Base-by-base conservation (phyloP, 768 basidiomycete species). In the Naganishia friedmannii region DNA sequence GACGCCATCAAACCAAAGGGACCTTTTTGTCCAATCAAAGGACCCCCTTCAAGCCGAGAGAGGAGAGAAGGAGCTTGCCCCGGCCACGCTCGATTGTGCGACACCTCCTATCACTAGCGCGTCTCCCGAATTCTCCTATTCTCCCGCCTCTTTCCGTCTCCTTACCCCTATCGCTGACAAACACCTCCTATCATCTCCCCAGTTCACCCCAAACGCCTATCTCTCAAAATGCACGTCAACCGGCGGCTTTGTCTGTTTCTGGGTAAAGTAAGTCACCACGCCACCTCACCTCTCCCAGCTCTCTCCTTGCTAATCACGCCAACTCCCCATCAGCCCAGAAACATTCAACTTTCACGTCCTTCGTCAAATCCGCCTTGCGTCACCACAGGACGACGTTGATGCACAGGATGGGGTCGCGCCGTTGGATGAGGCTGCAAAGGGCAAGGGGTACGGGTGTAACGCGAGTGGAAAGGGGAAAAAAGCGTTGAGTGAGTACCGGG, bases 161-260 rank as follows among this genome's bases (percentile, higher is more conserved):
- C 45, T 26, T 3, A 13, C 48, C 17, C n/a, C 48, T n/a, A n/a
- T 26, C 48, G 19, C 48, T 26, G 17, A 17, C 15, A 21, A 7
- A 4, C 48, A 23, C 48, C 48, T 51, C 48, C 57, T 31, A 12
- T 23, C 26, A 39, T 26, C 42, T 23, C 53, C 9, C 68, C 72
- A 96, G 91, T 98, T 98, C 83, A 84, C 89, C 81, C 85, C 92
- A 5, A 88, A 93, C 73, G 88, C 89, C 53, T 92, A 87, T 84
- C 82, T 98, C 67, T 85, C 74, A 31, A 32, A 70, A 17, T 73
- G 75, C 39, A 65, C 69, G 13, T 68, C 72, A 15, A 73, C 73
- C 23, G 76, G 74, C 32, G 74, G 89, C 0, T 95, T 95, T 84
- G 85, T 97, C 15, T 89, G 88, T 76, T 95, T 93, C 82, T 86